Conservation (phyloP, 2,329 filamentous ascomycete species). For the Zymoseptoria brevis region DNA sequence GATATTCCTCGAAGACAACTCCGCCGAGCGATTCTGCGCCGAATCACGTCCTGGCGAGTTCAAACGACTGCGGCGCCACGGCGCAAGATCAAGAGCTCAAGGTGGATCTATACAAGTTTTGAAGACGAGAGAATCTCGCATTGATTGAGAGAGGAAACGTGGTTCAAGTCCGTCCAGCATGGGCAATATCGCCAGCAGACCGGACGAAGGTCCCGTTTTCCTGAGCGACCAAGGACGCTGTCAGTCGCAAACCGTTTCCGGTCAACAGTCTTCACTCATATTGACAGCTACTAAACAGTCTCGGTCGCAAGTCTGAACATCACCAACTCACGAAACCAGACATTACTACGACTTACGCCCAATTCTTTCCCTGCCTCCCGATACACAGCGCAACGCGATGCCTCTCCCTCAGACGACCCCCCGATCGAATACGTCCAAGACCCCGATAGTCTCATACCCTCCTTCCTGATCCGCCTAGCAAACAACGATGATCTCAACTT, state of each 20-base stretch:
- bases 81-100: neutral
- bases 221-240: slow-evolving; percentile 87
- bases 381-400: slow-evolving; percentile 63
- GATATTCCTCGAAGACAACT: neutral
- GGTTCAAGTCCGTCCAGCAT: slow-evolving; percentile 41
- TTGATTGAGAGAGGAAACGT: neutral
- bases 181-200: slow-evolving; percentile 86
- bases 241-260: slow-evolving; percentile 45
- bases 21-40: neutral
- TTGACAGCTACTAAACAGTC: slow-evolving; percentile 48
- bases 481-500: slow-evolving; percentile 92
- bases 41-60: neutral
- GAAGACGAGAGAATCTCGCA: neutral
- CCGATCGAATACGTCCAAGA: slow-evolving; percentile 90
- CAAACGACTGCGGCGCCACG: neutral
- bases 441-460: slow-evolving; percentile 57
- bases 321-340: slow-evolving; percentile 69
- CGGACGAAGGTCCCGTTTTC: slow-evolving; percentile 75
- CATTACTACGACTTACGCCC: slow-evolving; percentile 67
- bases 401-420: slow-evolving; percentile 50
- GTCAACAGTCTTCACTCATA: neutral
- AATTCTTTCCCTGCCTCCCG: slow-evolving; percentile 81
- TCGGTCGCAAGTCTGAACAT: slow-evolving; percentile 77
- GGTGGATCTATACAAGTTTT: neutral
- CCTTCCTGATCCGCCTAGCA: slow-evolving; percentile 75